phyloP scores from a whole-genome alignment of 352 stramenopile species.

The Halophytophthora polymorphica region DNA sequence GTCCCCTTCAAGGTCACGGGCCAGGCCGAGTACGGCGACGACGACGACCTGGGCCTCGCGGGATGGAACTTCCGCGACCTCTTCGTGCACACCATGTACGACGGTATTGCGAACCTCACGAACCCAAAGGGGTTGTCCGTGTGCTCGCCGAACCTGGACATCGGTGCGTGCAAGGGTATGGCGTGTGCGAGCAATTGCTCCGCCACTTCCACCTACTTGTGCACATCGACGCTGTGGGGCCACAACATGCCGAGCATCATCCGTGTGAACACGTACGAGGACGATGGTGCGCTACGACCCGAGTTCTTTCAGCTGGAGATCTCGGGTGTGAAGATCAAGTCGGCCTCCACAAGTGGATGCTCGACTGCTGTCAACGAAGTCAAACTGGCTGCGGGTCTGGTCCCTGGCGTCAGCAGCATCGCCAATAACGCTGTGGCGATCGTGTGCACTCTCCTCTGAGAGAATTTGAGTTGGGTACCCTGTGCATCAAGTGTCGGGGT shows the following conservation, averaged over 20 bases:
- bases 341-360: too few relatives aligned
- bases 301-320: background rate
- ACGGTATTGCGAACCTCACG: conserved; percentile 1
- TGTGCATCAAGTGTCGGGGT: too few relatives aligned
- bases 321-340: too few relatives aligned
- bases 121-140: background rate
- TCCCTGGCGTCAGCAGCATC: too few relatives aligned
- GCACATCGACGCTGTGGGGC: conserved; percentile 1
- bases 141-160: background rate
- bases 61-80: conserved; percentile 8
- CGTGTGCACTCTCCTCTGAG: too few relatives aligned
- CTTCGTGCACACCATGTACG: conserved; percentile 2
- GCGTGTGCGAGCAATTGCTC: background rate
- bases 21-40: background rate
- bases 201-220: background rate
- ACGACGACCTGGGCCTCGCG: background rate
- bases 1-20: background rate
- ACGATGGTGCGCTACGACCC: background rate
- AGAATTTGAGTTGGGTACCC: too few relatives aligned
- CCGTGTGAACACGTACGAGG: background rate
- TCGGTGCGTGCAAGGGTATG: background rate
- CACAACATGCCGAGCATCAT: background rate
- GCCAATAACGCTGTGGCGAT: too few relatives aligned
- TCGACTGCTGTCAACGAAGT: too few relatives aligned
- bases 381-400: too few relatives aligned